These are phyloP conservation scores for Chaetomiaceae sp. DNA, from an alignment of 2,329 filamentous ascomycete genomes.

Conservation along the genomic window DNA sequence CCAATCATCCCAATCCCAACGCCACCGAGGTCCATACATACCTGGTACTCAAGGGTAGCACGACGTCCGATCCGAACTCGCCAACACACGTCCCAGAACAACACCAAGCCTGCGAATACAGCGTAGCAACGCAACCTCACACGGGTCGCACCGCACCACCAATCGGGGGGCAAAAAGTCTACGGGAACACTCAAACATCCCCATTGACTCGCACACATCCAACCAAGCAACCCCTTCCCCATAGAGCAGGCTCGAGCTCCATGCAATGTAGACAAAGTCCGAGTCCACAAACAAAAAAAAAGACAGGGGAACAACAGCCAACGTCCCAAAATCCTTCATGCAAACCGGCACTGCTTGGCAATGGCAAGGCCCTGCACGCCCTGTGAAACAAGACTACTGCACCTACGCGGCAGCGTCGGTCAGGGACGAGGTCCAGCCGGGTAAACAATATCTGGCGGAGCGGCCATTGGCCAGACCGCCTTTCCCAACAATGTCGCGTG, in stretches of 20 bases:
- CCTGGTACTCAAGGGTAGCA: neutral
- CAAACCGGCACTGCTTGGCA: neutral
- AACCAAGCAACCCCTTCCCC: no score
- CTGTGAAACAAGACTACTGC: constrained; percentile 5
- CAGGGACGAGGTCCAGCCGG: neutral
- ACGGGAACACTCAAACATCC: no score
- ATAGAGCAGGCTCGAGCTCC: no score
- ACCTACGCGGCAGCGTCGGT: neutral
- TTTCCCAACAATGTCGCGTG: neutral
- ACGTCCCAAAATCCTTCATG: neutral
- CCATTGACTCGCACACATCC: no score
- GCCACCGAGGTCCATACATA: neutral
- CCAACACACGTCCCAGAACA: neutral
- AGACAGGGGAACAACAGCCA: neutral
- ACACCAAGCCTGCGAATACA: neutral
- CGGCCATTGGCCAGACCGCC: neutral
- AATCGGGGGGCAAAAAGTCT: neutral
- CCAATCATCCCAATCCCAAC: constrained; percentile 1
- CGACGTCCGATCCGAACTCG: constrained; percentile 1
- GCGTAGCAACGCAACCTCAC: neutral
- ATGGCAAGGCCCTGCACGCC: neutral
- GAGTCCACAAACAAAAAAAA: neutral
- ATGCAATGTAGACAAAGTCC: no score
- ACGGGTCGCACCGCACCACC: neutral
- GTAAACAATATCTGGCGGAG: neutral